Evolutionary conservation across 169 alveolate species (phyloP).

Genomic region (Plasmodium fragile): DNA sequence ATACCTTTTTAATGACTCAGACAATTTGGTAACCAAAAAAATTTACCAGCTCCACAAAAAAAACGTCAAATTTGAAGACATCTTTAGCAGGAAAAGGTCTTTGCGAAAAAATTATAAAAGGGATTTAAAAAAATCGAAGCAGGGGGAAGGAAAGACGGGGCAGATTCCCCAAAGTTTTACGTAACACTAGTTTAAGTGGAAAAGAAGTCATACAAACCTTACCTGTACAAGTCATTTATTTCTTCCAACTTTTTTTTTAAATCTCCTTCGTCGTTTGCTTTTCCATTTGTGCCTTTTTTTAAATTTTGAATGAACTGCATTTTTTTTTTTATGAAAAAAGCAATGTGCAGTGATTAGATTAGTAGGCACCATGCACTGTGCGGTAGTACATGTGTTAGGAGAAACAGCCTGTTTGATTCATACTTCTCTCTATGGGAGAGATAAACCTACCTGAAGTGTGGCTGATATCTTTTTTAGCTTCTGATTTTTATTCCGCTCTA

Average conservation of each 20-base stretch:
- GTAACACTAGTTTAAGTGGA: not conserved
- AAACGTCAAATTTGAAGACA: conserved; percentile 63
- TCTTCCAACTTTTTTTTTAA: conserved; percentile 55
- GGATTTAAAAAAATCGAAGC: conserved; percentile 23
- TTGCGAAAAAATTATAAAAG: conserved; percentile 70
- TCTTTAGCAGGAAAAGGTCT: conserved; percentile 67
- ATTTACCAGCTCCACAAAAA: conserved; percentile 67
- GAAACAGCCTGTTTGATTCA: not conserved
- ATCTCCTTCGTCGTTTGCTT: conserved; percentile 50
- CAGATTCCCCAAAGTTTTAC: not conserved
- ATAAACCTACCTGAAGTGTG: conserved; percentile 37
- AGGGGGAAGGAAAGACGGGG: not conserved
- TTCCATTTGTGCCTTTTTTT: conserved; percentile 40
- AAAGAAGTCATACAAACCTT: not conserved
- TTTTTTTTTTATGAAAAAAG: not conserved
- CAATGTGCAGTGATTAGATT: not conserved
- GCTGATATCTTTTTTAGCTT: conserved; percentile 63
- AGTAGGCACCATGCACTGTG: not conserved
- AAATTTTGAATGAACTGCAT: conserved; percentile 63
- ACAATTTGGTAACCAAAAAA: conserved; percentile 43
- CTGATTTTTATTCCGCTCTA: conserved; percentile 41
- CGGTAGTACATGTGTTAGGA: not conserved
- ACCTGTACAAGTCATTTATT: conserved; percentile 51
- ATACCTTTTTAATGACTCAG: conserved; percentile 45
- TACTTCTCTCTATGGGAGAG: not conserved